Evolutionary conservation across 345 rosid species (phyloP).

Genomic region (Gossypioides kirkii): DNA sequence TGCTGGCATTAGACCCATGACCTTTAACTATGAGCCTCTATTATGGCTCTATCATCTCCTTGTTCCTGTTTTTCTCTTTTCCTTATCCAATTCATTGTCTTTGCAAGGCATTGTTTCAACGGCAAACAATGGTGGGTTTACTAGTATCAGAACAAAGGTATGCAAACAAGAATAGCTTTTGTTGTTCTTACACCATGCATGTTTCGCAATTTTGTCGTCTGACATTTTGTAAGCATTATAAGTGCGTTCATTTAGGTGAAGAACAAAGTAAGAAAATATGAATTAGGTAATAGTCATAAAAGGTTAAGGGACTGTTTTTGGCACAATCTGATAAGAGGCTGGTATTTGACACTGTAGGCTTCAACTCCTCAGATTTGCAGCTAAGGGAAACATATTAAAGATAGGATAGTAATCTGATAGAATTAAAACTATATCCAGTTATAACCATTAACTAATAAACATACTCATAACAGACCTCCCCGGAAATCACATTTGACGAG

Average conservation of each 20-base stretch:
- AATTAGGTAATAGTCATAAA: background rate
- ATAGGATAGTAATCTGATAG: background rate
- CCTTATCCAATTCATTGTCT: background rate
- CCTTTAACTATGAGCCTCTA: background rate
- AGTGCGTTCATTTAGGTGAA: background rate
- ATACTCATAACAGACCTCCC: background rate
- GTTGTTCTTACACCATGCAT: constrained; percentile 4
- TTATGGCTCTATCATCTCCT: background rate
- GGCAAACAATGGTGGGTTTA: constrained; percentile 88
- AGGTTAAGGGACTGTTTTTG: background rate
- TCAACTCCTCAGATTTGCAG: background rate
- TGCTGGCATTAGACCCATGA: constrained; percentile 2
- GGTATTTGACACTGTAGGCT: background rate
- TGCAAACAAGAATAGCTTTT: constrained; percentile 12
- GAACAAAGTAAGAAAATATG: no score
- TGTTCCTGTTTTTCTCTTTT: background rate
- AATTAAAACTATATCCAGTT: background rate
- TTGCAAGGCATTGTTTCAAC: constrained; percentile 78
- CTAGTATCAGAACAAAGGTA: constrained; percentile 83
- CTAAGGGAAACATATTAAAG: background rate
- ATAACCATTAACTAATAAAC: background rate
- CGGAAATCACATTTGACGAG: background rate
- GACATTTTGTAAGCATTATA: background rate
- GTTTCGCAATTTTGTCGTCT: background rate
- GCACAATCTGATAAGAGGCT: background rate